These are phyloP conservation scores for Hyaloraphidium curvatum DNA, from an alignment of 192 early-diverging fungal species.

Conservation along the genomic window DNA sequence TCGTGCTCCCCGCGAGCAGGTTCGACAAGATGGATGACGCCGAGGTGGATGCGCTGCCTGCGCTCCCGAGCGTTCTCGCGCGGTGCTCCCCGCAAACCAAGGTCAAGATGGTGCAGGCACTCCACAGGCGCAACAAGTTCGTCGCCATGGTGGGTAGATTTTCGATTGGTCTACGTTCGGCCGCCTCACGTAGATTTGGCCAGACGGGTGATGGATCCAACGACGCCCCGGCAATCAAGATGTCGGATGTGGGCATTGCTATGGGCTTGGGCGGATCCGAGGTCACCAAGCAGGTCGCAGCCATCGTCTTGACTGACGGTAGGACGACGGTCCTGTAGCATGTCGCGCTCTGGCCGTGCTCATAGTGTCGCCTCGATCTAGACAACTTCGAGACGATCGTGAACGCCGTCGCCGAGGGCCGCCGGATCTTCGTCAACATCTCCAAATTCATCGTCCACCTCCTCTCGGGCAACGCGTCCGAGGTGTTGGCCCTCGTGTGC, in stretches of 20 bases:
- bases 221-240: conserved; percentile 11
- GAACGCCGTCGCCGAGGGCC: conserved; percentile 53
- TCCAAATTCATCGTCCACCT: conserved; percentile 49
- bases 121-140: conserved; percentile 20
- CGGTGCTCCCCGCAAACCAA: conserved; percentile 24
- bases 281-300: conserved; percentile 15
- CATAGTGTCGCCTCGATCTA: no score
- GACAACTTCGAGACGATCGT: conserved; percentile 71
- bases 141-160: conserved; percentile 9
- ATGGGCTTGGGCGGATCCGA: conserved; percentile 13
- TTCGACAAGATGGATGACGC: conserved; percentile 13
- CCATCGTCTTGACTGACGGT: conserved; percentile 13
- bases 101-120: conserved; percentile 16
- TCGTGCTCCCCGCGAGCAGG: conserved; percentile 6
- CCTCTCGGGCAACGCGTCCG: conserved; percentile 55
- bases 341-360: no score
- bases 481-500: conserved; percentile 46
- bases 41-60: conserved; percentile 15
- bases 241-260: conserved; percentile 14
- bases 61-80: conserved; percentile 22
- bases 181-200: neutral
- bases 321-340: no score
- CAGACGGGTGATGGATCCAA: conserved; percentile 3
- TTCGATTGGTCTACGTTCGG: neutral
- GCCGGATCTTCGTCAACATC: conserved; percentile 61